phyloP scores from a whole-genome alignment of 768 basidiomycete genomes.

The Rubroboletus pulcherrimus region DNA sequence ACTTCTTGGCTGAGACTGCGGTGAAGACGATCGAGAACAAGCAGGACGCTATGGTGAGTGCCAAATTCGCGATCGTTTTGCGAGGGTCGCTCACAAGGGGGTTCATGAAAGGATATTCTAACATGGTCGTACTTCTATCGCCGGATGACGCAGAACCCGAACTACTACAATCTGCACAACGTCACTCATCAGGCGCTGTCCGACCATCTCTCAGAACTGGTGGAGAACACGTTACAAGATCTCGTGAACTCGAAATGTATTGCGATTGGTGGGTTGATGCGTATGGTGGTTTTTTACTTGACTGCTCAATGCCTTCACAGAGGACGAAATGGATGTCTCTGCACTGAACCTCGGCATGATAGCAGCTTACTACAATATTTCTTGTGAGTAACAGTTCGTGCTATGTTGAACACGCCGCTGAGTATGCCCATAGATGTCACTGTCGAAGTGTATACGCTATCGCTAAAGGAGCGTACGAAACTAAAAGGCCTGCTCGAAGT shows the following conservation, averaged over 20 bases:
- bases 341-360: conserved; percentile 98
- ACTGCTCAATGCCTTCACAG: conserved; percentile 24
- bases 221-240: conserved; percentile 89
- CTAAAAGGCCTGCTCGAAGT: conserved; percentile 96
- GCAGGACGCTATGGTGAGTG: conserved; percentile 86
- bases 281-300: background rate
- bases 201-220: conserved; percentile 92
- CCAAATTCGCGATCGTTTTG: background rate
- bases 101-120: conserved; percentile 68
- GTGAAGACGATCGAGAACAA: conserved; percentile 99
- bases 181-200: conserved; percentile 95
- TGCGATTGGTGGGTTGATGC: conserved; percentile 57
- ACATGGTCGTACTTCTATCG: conserved; percentile 99
- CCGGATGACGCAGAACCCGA: conserved; percentile 95
- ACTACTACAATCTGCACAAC: conserved; percentile 91
- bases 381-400: conserved; percentile 49
- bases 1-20: conserved; percentile 97
- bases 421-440: conserved; percentile 65
- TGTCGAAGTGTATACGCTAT: conserved; percentile 94
- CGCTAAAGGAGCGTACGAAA: conserved; percentile 94
- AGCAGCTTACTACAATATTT: conserved; percentile 93
- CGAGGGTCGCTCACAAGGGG: background rate
- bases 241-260: conserved; percentile 96
- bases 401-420: background rate
- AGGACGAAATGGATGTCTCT: conserved; percentile 91